Conservation (phyloP, 495 filamentous ascomycete species). For the Tuber melanosporum region DNA sequence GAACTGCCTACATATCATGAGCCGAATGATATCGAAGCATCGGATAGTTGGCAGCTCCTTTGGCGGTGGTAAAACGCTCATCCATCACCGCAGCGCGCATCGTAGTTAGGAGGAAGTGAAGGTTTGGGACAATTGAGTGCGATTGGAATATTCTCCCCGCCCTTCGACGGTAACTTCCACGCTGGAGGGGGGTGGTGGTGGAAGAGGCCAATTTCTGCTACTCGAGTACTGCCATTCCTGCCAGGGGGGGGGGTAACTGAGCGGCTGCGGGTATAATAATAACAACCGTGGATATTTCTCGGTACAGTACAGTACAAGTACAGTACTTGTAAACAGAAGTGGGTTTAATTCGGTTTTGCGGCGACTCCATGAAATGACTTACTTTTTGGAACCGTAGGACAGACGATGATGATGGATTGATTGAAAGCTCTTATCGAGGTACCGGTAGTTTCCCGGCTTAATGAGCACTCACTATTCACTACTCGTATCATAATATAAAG, state of each 20-base stretch:
- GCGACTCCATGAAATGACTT: background rate
- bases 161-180: background rate
- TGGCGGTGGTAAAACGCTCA: background rate
- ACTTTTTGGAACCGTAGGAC: background rate
- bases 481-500: background rate
- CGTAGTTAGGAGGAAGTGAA: background rate
- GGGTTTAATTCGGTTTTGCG: background rate
- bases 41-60: background rate
- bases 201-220: background rate
- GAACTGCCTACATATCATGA: background rate
- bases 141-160: background rate
- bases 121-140: background rate
- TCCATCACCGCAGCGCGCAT: background rate
- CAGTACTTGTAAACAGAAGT: background rate
- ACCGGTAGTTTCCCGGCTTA: background rate
- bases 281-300: background rate
- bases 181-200: background rate
- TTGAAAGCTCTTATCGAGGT: background rate
- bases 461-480: background rate
- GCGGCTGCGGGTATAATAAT: background rate
- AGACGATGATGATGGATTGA: background rate
- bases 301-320: background rate
- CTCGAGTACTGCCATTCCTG: too few species aligned
- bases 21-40: background rate
- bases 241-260: background rate